These are phyloP conservation scores for Emmonsiellopsis sp. DNA, from an alignment of 2,329 filamentous ascomycete genomes.

Conservation along the genomic window DNA sequence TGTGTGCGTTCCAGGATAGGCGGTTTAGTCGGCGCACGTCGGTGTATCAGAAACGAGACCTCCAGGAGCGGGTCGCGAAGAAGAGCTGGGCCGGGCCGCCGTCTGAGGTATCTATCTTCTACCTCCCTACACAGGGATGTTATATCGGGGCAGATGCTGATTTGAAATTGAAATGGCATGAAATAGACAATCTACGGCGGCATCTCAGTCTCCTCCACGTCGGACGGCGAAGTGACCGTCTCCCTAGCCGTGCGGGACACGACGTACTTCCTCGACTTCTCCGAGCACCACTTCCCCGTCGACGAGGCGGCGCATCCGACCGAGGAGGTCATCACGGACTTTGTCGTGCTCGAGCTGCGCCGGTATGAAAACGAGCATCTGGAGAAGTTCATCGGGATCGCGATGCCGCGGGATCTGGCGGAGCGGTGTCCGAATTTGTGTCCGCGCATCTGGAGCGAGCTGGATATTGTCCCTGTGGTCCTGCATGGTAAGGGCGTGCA, in stretches of 20 bases:
- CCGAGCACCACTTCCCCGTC: conserved; percentile 49
- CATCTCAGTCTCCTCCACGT: conserved; percentile 25
- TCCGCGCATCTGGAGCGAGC: conserved; percentile 63
- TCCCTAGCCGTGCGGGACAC: conserved; percentile 65
- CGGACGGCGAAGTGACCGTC: conserved; percentile 45
- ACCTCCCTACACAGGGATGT: too few relatives aligned
- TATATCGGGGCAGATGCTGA: too few relatives aligned
- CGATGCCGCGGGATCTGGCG: conserved; percentile 54
- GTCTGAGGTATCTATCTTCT: conserved; percentile 23
- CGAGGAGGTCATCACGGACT: conserved; percentile 46
- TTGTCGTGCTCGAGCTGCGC: conserved; percentile 49
- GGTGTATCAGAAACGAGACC: conserved; percentile 24
- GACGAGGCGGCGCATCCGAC: conserved; percentile 29
- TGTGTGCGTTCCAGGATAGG: conserved; percentile 7
- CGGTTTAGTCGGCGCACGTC: conserved; percentile 24
- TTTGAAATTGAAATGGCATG: too few relatives aligned
- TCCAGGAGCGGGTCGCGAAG: conserved; percentile 21
- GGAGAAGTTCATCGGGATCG: conserved; percentile 66
- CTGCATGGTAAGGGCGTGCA: conserved; percentile 34
- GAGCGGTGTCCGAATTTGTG: conserved; percentile 56
- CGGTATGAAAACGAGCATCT: conserved; percentile 56
- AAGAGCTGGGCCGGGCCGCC: conserved; percentile 30
- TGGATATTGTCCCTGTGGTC: conserved; percentile 67
- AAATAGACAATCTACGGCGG: conserved; percentile 34
- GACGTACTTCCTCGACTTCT: conserved; percentile 66